A percentile compares a stretch with the other conserved stretches of the same genome.
Evolutionary conservation across 257 asterid genomes (phyloP).

Genomic region (Paraleonurus japonicus): DNA sequence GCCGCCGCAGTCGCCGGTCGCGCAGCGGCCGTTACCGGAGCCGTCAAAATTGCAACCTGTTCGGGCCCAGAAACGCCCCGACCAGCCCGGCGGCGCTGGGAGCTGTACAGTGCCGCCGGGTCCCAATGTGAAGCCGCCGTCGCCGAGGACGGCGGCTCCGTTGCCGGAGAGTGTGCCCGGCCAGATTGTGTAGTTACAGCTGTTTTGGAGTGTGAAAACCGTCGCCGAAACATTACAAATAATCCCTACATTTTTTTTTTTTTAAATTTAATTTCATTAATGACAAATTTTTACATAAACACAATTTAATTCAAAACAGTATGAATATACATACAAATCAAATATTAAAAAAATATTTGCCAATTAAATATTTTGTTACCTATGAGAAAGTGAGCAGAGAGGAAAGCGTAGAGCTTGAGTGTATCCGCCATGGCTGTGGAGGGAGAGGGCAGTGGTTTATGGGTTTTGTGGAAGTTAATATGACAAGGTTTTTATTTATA

Average conservation of each 20-base stretch:
- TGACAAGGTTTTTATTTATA: conserved; percentile 29
- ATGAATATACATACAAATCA: background rate
- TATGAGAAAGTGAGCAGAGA: conserved; percentile 23
- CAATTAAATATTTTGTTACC: conserved; percentile 29
- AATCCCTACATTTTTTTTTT: too few relatives aligned
- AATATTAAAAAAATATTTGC: background rate
- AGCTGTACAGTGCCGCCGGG: conserved; percentile 65
- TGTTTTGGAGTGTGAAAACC: conserved; percentile 65
- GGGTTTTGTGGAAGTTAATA: conserved; percentile 14
- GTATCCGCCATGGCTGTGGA: conserved; percentile 26
- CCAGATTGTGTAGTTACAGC: conserved; percentile 73
- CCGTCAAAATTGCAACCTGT: conserved; percentile 66
- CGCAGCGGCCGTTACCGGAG: conserved; percentile 61
- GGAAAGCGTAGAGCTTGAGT: conserved; percentile 9
- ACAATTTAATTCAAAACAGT: too few relatives aligned
- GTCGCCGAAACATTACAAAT: conserved; percentile 39
- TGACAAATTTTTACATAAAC: too few relatives aligned
- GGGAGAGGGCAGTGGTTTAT: background rate
- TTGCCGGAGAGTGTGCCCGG: conserved; percentile 89
- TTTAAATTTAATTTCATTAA: too few relatives aligned
- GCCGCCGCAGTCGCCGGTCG: conserved; percentile 80
- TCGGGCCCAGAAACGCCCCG: conserved; percentile 95
- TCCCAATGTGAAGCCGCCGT: conserved; percentile 61
- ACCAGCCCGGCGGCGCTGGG: conserved; percentile 79
- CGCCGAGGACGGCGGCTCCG: conserved; percentile 60